These are phyloP conservation scores for Amorphotheca resinae DNA, from an alignment of 495 filamentous ascomycete genomes.

Conservation along the genomic window DNA sequence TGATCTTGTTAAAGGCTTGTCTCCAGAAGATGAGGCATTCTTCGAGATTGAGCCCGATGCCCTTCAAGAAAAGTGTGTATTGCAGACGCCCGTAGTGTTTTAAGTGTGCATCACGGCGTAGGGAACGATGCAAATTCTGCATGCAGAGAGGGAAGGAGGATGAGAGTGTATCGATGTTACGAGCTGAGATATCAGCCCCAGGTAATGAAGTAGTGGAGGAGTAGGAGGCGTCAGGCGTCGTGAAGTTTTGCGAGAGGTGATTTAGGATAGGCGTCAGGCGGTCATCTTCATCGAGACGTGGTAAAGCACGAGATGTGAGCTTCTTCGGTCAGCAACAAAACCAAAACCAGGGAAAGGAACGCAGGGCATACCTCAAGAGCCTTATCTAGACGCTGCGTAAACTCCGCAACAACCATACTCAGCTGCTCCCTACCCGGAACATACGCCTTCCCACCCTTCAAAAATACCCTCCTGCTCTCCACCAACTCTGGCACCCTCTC, in stretches of 20 bases:
- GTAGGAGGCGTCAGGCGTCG: conserved; percentile 75
- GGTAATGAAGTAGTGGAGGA: conserved; percentile 37
- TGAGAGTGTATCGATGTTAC: conserved; percentile 69
- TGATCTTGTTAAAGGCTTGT: conserved; percentile 63
- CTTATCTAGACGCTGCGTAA: conserved; percentile 61
- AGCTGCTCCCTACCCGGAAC: conserved; percentile 78
- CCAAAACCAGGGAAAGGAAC: neutral
- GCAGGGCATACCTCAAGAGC: conserved; percentile 57
- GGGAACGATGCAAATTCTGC: conserved; percentile 70
- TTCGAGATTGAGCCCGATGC: conserved; percentile 81
- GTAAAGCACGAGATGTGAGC: conserved; percentile 79
- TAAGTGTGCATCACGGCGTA: conserved; percentile 75
- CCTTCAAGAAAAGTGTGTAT: conserved; percentile 95
- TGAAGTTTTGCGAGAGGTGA: conserved; percentile 86
- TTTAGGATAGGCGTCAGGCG: conserved; percentile 86
- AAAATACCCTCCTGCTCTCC: conserved; percentile 60
- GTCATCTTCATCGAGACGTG: conserved; percentile 92
- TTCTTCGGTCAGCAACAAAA: conserved; percentile 25
- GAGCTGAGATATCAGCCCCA: conserved; percentile 52
- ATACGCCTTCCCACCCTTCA: conserved; percentile 78
- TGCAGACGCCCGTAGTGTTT: conserved; percentile 92
- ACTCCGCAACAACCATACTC: conserved; percentile 82
- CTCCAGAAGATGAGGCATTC: conserved; percentile 96
- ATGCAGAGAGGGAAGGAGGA: conserved; percentile 91
- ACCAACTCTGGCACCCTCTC: conserved; percentile 83